Percentiles rank a stretch among this genome's conserved stretches.
Evolutionary conservation across 2,329 filamentous ascomycete genomes (phyloP).

Genomic region (Neophaeococcomyces mojaviensis): DNA sequence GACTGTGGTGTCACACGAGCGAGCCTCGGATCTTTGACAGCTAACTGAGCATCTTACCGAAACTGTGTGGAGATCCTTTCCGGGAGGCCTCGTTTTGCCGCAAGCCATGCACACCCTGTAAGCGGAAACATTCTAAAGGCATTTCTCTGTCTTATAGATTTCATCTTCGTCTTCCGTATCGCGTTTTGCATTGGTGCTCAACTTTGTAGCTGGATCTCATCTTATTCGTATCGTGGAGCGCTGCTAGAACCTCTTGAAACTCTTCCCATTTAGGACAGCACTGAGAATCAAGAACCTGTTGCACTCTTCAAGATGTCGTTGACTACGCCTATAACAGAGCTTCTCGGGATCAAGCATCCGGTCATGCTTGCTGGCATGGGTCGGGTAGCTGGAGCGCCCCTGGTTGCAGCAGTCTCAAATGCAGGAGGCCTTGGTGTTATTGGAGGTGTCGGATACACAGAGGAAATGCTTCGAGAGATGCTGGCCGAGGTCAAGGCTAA

Average conservation of each 20-base stretch:
- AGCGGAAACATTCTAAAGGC: no score
- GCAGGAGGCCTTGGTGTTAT: constrained; percentile 24
- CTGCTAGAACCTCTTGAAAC: no score
- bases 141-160: no score
- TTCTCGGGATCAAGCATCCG: constrained; percentile 22
- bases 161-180: no score
- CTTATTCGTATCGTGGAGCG: no score
- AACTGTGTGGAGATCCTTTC: neutral
- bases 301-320: constrained; percentile 16
- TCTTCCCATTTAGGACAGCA: neutral
- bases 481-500: constrained; percentile 41
- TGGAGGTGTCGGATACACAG: constrained; percentile 38
- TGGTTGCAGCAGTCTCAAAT: constrained; percentile 23
- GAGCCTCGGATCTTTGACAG: constrained; percentile 1
- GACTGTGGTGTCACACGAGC: neutral
- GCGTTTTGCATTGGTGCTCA: no score
- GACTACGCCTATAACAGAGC: constrained; percentile 17
- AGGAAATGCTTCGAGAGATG: constrained; percentile 67
- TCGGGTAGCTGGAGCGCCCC: constrained; percentile 17
- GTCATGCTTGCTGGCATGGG: constrained; percentile 24
- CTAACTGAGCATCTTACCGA: neutral
- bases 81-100: no score
- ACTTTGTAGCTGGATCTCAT: no score
- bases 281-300: neutral
- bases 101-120: no score